Base-by-base conservation (phyloP, 148 eudicot genomes). In the Fagopyrum homotropicum region DNA sequence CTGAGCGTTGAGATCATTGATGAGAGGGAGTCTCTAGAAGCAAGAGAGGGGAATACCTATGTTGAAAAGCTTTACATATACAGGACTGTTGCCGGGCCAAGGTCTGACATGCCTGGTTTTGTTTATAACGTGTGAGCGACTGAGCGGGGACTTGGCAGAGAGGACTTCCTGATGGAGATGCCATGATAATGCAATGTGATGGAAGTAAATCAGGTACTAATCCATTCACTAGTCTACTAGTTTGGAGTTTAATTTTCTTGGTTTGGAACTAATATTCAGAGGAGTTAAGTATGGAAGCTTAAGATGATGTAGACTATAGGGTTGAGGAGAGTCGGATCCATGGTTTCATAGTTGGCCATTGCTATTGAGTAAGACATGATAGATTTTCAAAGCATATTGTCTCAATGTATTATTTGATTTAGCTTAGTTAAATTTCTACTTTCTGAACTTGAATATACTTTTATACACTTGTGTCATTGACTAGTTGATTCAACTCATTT, bases 1-100 rank as follows among this genome's bases (percentile, higher is more conserved):
- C 79, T 92, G 8, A 92, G 89, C 72, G 97, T 92, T 69, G 97
- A 89, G 87, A 82, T 92, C 73, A 89, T 92, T 26, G 82, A 88
- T 54, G 97, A 92, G 72, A 80, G 77, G 7, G 88, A 82, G 9
- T 49, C 52, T 12, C 52, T 49, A 49, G 52, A 49, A 87, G 74
- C 52, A 15, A 22, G 35, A 17, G 22, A 52, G 6, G 55, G 14
- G 30, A 49, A 72, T 40, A 49, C 54, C 11, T 1, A 22, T 17
- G 55, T 72, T 52, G 74, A 72, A 54, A 72, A 72, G 55, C 74
- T 72, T 19, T 72, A 72, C 74, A 47, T 72, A 45, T 72, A 72
- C 55, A 72, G 74, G 55, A 72, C 54, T 19, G 74, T 72, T 8
- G 74, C 74, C 17, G 74, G 74, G 8, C 74, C 51, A 43, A 46